These are phyloP conservation scores for Paramecium bursaria DNA, from an alignment of 73 alveolate species.

Conservation along the genomic window DNA sequence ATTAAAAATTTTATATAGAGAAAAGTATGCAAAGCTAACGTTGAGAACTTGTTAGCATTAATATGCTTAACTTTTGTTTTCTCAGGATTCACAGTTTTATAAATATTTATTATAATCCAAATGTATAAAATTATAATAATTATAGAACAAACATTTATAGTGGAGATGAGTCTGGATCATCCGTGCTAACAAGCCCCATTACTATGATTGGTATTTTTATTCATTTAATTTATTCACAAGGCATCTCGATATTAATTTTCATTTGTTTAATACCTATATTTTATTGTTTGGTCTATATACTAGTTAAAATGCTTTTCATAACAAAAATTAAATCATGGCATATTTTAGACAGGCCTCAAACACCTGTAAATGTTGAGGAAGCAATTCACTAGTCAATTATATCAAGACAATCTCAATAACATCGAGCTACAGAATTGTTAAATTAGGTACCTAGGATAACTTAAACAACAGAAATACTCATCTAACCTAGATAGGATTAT, in stretches of 20 bases:
- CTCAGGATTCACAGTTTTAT: constrained; percentile 24
- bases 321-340: constrained; percentile 50
- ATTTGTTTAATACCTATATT: constrained; percentile 34
- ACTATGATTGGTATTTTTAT: constrained; percentile 43
- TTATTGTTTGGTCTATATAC: constrained; percentile 7
- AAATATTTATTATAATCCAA: constrained; percentile 7
- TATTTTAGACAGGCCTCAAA: constrained; percentile 9
- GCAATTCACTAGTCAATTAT: too few species aligned
- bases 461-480: too few species aligned
- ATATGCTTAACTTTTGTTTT: constrained; percentile 25
- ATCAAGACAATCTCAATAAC: too few species aligned
- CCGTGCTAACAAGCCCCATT: constrained; percentile 33
- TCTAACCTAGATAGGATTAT: too few species aligned
- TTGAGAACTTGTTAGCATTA: constrained; percentile 38
- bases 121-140: neutral
- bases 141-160: constrained; percentile 26
- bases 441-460: too few species aligned
- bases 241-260: constrained; percentile 12
- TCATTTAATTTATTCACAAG: neutral
- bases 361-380: neutral
- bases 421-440: too few species aligned
- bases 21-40: constrained; percentile 49
- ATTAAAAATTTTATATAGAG: constrained; percentile 12
- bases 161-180: constrained; percentile 1
- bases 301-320: constrained; percentile 24